Evolutionary conservation across 2,329 filamentous ascomycete genomes (phyloP), one percentile per base, ranked within the genome.

Genomic region (Orbilia quercus): DNA sequence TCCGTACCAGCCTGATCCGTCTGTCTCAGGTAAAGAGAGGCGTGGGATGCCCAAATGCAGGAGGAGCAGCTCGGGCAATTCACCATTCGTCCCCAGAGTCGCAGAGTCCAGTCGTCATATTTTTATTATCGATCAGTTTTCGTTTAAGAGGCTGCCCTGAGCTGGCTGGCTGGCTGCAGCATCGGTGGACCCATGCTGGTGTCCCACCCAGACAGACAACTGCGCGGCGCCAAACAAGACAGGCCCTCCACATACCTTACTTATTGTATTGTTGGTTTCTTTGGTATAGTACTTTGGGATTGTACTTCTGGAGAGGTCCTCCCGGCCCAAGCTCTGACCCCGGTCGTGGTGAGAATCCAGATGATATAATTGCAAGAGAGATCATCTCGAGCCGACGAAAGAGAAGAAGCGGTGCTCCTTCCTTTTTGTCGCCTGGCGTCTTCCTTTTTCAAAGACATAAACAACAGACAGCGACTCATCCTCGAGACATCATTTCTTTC

Each of bases 191-290:
- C 64, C 64, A 60, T 69, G 64, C 40, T 18, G 45, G 51, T 57
- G 66, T 59, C 59, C 59, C 67, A 72, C 51, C 44, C 60, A 47
- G 48, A 47, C 66, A 7, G 44, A 53, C 45, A 18, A 57, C 45
- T 42, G 51, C 64, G 36, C 36, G 59, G 67, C 67, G 67, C 67
- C 67, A 72, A 72, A 72, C 67, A 65, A 72, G 67, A 72, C 67
- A 72, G 64, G 53, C 59, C 67, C 67, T 72, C 67, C 67, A 72
- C 67, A 72, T 72, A 72, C 67, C 67, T 72, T 54, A 72, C 65
- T 72, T 59, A 59, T 59, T 72, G 42, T 53, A 38, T 59, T 36
- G 34, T 51, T 57, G 38, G n/a, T 38, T 55, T 28, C 36, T 59
- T 54, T 59, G 51, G 58, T 45, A 31, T 54, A 42, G n/a, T n/a